Conservation (phyloP, 371 early-diverging fungal genomes). For the Syncephalastrum racemosum region DNA sequence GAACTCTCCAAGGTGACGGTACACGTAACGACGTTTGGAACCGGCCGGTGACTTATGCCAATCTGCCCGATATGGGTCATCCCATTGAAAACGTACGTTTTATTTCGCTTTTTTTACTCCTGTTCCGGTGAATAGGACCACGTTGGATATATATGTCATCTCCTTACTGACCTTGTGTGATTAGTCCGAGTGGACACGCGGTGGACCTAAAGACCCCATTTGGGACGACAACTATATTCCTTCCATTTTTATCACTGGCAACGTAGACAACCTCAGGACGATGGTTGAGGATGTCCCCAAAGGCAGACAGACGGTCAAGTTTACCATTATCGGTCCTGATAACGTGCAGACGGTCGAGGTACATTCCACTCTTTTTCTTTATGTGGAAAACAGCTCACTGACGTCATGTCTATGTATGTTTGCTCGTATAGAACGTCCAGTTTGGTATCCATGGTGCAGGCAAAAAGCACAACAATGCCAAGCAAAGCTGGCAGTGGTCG, state of each 20-base stretch:
- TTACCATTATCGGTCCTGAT: conserved; percentile 48
- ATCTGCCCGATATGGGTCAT: conserved; percentile 52
- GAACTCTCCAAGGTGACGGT: conserved; percentile 31
- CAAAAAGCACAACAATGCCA: conserved; percentile 57
- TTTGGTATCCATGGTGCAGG: conserved; percentile 58
- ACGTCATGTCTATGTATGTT: background rate
- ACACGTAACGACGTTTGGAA: conserved; percentile 52
- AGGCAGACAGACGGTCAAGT: conserved; percentile 21
- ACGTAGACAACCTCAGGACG: conserved; percentile 23
- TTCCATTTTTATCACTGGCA: conserved; percentile 42
- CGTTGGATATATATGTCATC: background rate
- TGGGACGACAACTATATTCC: conserved; percentile 58
- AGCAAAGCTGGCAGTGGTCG: conserved; percentile 57
- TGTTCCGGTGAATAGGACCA: conserved; percentile 21
- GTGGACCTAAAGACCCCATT: conserved; percentile 33
- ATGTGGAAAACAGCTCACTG: background rate
- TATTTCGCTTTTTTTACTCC: too few species aligned
- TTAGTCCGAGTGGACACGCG: conserved; percentile 56
- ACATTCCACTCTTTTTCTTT: background rate
- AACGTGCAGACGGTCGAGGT: conserved; percentile 35
- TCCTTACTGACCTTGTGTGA: background rate
- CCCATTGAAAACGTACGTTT: conserved; percentile 37
- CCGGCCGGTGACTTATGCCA: conserved; percentile 54
- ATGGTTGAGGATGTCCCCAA: conserved; percentile 31
- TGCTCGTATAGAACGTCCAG: conserved; percentile 7